Evolutionary conservation across 176 grass and related monocot genomes (phyloP).

Genomic region (Oropetium thomaeum): DNA sequence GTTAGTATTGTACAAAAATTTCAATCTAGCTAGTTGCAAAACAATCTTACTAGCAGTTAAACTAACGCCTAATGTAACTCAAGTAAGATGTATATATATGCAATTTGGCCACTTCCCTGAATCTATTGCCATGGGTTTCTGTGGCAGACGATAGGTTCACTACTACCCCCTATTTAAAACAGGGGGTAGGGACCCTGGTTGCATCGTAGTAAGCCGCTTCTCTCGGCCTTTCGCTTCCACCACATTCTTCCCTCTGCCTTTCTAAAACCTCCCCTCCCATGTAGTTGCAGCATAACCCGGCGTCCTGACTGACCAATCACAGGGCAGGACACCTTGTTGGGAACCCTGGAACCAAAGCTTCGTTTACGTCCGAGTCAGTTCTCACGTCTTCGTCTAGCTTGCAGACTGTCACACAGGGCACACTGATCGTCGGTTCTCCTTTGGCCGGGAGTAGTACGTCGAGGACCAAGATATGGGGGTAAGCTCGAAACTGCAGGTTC

Average conservation of each 20-base stretch:
- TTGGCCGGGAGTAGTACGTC: background rate
- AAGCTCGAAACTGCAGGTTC: slow-evolving; percentile 9
- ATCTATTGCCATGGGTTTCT: slow-evolving; percentile 2
- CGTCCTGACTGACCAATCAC: slow-evolving; percentile 19
- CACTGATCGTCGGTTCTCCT: background rate
- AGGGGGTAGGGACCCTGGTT: slow-evolving; percentile 28
- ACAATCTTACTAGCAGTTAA: background rate
- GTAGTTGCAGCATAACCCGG: background rate
- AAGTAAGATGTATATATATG: background rate
- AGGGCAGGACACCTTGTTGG: slow-evolving; percentile 25
- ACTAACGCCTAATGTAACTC: background rate
- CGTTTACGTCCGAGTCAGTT: background rate
- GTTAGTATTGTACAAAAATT: background rate
- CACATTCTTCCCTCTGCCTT: background rate
- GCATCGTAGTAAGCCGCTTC: slow-evolving; percentile 3
- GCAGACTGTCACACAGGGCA: background rate
- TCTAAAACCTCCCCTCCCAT: background rate
- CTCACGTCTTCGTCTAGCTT: background rate
- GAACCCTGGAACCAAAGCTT: slow-evolving; percentile 11
- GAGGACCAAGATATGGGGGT: slow-evolving; percentile 30
- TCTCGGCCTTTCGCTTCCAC: slow-evolving; percentile 1
- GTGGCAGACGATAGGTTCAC: background rate
- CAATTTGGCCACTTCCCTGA: slow-evolving; percentile 27
- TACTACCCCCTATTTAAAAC: slow-evolving; percentile 40
- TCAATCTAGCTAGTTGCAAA: background rate